Evolutionary conservation across 352 stramenopile species (phyloP).

Genomic region (Blastocystis sp.): DNA sequence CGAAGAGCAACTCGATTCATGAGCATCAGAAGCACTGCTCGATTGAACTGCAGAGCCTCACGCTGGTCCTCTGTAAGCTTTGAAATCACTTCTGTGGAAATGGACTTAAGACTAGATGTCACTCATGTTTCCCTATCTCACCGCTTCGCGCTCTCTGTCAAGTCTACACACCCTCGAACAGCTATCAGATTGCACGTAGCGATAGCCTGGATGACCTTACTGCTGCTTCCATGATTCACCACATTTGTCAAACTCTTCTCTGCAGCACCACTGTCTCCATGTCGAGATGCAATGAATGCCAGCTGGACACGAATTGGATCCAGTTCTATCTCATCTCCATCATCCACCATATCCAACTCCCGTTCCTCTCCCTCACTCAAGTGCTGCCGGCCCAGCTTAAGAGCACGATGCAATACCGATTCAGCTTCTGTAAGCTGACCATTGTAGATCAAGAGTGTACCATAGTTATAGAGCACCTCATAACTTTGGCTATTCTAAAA

Average conservation of each 20-base stretch:
- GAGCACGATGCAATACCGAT: not conserved
- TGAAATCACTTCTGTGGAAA: not conserved
- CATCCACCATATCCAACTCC: conserved; percentile 21
- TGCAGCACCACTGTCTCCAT: not conserved
- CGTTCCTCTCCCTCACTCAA: conserved; percentile 21
- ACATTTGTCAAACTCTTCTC: not conserved
- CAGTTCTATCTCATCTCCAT: conserved; percentile 6
- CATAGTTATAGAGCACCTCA: conserved; percentile 60
- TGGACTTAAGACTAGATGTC: conserved; percentile 23
- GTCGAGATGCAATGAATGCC: not conserved
- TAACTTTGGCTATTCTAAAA: conserved; percentile 30
- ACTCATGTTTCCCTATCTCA: not conserved
- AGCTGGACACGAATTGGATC: conserved; percentile 54
- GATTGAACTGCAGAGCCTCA: conserved; percentile 20
- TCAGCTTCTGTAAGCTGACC: conserved; percentile 1
- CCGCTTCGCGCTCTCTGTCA: conserved; percentile 15
- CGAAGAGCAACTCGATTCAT: conserved; percentile 18
- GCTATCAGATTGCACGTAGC: conserved; percentile 34
- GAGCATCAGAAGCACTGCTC: conserved; percentile 14
- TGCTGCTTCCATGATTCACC: conserved; percentile 14
- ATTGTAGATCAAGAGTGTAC: conserved; percentile 28
- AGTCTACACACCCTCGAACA: not conserved
- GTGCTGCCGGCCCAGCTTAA: conserved; percentile 22
- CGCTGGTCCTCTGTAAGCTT: conserved; percentile 24
- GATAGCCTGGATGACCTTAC: conserved; percentile 18